These are phyloP conservation scores for Protea cynaroides DNA, from an alignment of 164 flowering plant species.

Conservation along the genomic window DNA sequence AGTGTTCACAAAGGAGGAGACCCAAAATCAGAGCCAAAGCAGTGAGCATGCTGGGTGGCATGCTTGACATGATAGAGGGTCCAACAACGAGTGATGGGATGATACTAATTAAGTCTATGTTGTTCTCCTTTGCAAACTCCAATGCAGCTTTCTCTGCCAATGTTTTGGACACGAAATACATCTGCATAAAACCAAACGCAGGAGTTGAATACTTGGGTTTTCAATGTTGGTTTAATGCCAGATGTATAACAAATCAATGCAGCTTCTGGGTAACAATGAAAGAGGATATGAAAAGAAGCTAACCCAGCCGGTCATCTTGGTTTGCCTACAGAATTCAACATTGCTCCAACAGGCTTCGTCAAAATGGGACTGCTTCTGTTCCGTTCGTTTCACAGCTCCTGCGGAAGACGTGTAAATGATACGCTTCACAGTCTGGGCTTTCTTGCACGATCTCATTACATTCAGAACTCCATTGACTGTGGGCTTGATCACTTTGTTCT, in stretches of 20 bases:
- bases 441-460: conserved; percentile 25
- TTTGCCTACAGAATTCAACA: conserved; percentile 13
- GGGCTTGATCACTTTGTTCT: conserved; percentile 32
- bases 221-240: neutral
- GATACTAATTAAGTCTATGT: conserved; percentile 23
- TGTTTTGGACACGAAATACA: conserved; percentile 29
- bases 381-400: conserved; percentile 24
- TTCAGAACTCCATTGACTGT: conserved; percentile 24
- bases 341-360: conserved; percentile 26
- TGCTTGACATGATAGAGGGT: conserved; percentile 21
- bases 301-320: conserved; percentile 33
- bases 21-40: conserved; percentile 22
- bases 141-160: conserved; percentile 32
- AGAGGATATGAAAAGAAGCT: neutral
- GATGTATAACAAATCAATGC: neutral
- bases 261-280: too few species aligned
- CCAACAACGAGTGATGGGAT: conserved; percentile 34
- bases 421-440: conserved; percentile 24
- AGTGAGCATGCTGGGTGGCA: conserved; percentile 32
- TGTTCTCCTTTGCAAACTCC: conserved; percentile 25
- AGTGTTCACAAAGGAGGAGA: neutral
- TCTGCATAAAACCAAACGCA: conserved; percentile 10
- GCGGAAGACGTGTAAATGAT: conserved; percentile 29
- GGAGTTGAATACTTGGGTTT: neutral
- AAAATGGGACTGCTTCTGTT: conserved; percentile 10